phyloP scores from a whole-genome alignment of 345 rosid genomes.

The Boechera divaricarpa region DNA sequence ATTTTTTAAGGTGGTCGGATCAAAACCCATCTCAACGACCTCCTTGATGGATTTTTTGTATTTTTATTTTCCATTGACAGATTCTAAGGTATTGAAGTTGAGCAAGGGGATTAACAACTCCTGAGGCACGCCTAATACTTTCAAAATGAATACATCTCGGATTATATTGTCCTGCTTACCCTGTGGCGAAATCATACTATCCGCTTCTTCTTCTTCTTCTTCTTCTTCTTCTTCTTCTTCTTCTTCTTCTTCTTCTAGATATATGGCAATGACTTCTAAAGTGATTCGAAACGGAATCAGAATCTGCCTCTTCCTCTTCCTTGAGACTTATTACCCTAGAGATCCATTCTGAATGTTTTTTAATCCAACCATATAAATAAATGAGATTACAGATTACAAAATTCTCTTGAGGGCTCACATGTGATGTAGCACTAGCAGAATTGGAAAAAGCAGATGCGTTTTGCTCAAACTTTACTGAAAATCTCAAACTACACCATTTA shows the following conservation, averaged over 20 bases:
- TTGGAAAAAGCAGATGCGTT: constrained; percentile 22
- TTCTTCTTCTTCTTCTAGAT: neutral
- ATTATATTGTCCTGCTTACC: neutral
- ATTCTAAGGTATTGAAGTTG: neutral
- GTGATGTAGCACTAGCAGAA: neutral
- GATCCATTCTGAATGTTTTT: neutral
- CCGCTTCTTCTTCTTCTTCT: neutral
- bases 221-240: too few species aligned
- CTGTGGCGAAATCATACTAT: neutral
- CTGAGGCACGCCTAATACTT: constrained; percentile 30
- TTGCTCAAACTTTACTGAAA: neutral
- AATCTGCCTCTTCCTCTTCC: neutral
- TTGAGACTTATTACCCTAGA: neutral
- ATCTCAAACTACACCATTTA: neutral
- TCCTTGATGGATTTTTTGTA: constrained; percentile 19
- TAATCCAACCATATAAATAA: constrained; percentile 25
- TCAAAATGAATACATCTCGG: constrained; percentile 12
- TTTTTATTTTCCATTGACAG: neutral
- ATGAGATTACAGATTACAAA: constrained; percentile 17
- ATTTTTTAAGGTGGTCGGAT: constrained; percentile 22
- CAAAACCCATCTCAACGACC: constrained; percentile 17
- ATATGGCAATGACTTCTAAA: constrained; percentile 25
- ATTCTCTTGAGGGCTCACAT: neutral
- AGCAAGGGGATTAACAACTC: neutral
- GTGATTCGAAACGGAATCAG: constrained; percentile 4